phyloP scores from a whole-genome alignment of 805 yeast genomes.

The Spathaspora passalidarum region DNA sequence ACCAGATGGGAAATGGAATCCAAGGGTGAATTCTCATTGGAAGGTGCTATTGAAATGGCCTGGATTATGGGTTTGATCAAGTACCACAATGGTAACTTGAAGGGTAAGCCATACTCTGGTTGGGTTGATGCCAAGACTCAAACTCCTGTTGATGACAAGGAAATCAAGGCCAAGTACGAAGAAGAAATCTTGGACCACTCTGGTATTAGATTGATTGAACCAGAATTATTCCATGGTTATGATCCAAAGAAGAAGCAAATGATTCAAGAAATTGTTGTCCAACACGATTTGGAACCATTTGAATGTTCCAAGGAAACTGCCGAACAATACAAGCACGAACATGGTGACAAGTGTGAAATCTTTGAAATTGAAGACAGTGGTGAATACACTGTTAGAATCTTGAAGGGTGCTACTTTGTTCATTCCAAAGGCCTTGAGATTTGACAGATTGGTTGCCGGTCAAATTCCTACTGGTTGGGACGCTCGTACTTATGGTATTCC shows the following conservation, averaged over 20 bases:
- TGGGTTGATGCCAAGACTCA: conserved; percentile 96
- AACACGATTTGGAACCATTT: conserved; percentile 94
- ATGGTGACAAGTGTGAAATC: conserved; percentile 89
- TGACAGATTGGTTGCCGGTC: conserved; percentile 84
- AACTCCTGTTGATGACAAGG: conserved; percentile 92
- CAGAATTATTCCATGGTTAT: conserved; percentile 90
- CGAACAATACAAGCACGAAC: conserved; percentile 87
- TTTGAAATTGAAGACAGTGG: conserved; percentile 87
- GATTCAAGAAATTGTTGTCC: conserved; percentile 93
- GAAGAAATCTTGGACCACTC: conserved; percentile 83
- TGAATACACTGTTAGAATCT: conserved; percentile 83
- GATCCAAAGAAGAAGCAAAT: conserved; percentile 91
- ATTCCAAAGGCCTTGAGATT: conserved; percentile 84
- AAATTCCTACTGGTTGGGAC: conserved; percentile 98
- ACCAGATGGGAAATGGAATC: conserved; percentile 99
- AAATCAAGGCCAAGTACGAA: conserved; percentile 90
- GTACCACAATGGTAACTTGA: conserved; percentile 87
- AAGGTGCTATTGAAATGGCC: conserved; percentile 98
- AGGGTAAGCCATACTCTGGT: conserved; percentile 90
- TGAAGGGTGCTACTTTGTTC: conserved; percentile 88
- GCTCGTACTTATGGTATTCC: conserved; percentile 93
- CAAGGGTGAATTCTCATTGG: conserved; percentile 87
- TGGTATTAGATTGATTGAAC: conserved; percentile 96
- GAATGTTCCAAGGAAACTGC: conserved; percentile 96
- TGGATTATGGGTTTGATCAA: conserved; percentile 99